phyloP scores from a whole-genome alignment of 495 filamentous ascomycete genomes.

The Hyphodiscus hymeniophilus region DNA sequence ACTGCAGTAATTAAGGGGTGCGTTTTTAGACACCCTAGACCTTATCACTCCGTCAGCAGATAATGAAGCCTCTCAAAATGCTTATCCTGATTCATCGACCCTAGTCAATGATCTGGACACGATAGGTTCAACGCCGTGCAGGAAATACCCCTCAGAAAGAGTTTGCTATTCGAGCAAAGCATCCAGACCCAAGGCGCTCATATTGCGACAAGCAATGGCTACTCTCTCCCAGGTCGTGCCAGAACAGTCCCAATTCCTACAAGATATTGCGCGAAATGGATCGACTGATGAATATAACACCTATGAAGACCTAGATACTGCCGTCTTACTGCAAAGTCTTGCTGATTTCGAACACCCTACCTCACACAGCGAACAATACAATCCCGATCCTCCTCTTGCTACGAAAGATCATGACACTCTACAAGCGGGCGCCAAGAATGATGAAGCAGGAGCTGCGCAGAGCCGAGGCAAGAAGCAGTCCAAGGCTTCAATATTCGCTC shows the following conservation, averaged over 20 bases:
- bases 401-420: background rate
- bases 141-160: no score
- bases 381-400: background rate
- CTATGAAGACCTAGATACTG: slow-evolving; percentile 11
- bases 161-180: no score
- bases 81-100: no score
- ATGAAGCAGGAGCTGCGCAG: slow-evolving; percentile 11
- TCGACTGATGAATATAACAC: slow-evolving; percentile 8
- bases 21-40: no score
- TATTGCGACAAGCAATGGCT: no score
- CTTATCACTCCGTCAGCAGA: no score
- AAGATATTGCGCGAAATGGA: slow-evolving; percentile 12
- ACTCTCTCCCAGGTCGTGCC: no score
- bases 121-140: no score
- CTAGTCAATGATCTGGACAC: no score
- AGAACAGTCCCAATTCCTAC: slow-evolving; percentile 16
- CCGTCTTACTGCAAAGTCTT: slow-evolving; percentile 15
- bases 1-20: no score
- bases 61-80: no score
- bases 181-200: no score
- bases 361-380: background rate
- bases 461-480: background rate
- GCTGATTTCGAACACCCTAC: slow-evolving; percentile 6
- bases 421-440: slow-evolving; percentile 19
- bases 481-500: background rate